Evolutionary conservation across 768 basidiomycete species (phyloP).

Genomic region (Mycena capillaripes): DNA sequence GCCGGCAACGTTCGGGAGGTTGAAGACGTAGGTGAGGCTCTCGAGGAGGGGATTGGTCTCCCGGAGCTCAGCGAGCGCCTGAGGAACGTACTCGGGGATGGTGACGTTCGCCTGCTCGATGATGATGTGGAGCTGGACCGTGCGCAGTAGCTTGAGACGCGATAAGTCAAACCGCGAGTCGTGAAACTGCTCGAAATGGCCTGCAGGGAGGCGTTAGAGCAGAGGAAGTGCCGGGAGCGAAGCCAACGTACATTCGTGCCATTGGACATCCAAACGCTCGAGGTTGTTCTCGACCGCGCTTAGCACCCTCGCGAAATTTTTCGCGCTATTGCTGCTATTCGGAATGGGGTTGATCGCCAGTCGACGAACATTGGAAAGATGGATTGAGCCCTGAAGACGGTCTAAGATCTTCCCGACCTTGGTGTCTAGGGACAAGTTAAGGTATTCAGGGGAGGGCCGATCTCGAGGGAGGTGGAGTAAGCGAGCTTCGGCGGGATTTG

Average conservation of each 20-base stretch:
- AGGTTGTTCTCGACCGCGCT: constrained; percentile 19
- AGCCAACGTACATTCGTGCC: constrained; percentile 24
- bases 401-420: constrained; percentile 24
- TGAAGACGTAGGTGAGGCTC: constrained; percentile 1
- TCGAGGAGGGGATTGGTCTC: constrained; percentile 5
- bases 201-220: background rate
- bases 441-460: constrained; percentile 2
- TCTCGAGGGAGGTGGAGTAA: background rate
- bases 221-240: background rate
- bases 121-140: constrained; percentile 23
- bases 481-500: background rate
- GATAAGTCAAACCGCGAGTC: background rate
- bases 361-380: constrained; percentile 16
- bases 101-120: background rate
- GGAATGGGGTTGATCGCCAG: constrained; percentile 28
- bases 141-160: constrained; percentile 4
- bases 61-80: constrained; percentile 4
- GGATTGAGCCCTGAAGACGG: background rate
- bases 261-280: constrained; percentile 27
- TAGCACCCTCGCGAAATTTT: constrained; percentile 2
- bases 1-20: constrained; percentile 11
- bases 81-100: constrained; percentile 15
- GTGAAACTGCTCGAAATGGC: background rate
- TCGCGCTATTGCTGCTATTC: constrained; percentile 4
- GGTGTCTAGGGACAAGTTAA: constrained; percentile 27